These are phyloP conservation scores for Taxawa tesnikishii DNA, from an alignment of 2,329 filamentous ascomycete genomes.

Conservation along the genomic window DNA sequence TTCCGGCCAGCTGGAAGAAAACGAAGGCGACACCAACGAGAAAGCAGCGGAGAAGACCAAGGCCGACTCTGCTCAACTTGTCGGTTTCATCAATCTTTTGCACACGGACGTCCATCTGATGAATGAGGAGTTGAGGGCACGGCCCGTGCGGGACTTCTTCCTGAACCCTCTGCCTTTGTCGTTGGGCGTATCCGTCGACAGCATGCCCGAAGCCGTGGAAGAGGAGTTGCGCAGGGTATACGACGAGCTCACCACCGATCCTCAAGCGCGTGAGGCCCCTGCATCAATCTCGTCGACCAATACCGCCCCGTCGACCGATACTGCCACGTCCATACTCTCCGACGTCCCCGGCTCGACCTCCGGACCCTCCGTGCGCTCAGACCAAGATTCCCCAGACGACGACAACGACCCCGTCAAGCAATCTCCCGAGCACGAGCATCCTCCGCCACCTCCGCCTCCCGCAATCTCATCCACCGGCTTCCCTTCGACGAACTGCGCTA, in stretches of 20 bases:
- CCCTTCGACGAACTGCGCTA: conserved; percentile 33
- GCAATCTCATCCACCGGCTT: conserved; percentile 24
- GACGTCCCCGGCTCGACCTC: no score
- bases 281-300: no score
- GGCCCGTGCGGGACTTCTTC: conserved; percentile 21
- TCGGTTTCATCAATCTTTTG: background rate
- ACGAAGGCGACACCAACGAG: background rate
- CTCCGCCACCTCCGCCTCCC: conserved; percentile 4
- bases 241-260: conserved; percentile 28
- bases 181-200: conserved; percentile 11
- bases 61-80: background rate
- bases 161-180: conserved; percentile 23
- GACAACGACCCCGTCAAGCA: no score
- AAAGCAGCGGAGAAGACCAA: background rate
- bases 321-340: no score
- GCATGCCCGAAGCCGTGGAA: conserved; percentile 9
- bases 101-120: conserved; percentile 1
- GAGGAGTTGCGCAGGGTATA: conserved; percentile 26
- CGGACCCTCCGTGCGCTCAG: no score
- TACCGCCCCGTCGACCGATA: no score
- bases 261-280: no score
- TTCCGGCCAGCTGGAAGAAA: background rate
- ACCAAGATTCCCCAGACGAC: no score
- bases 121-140: conserved; percentile 9
- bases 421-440: no score